Evolutionary conservation across 257 asterid genomes (phyloP).

Genomic region (Penstemon eatonii): DNA sequence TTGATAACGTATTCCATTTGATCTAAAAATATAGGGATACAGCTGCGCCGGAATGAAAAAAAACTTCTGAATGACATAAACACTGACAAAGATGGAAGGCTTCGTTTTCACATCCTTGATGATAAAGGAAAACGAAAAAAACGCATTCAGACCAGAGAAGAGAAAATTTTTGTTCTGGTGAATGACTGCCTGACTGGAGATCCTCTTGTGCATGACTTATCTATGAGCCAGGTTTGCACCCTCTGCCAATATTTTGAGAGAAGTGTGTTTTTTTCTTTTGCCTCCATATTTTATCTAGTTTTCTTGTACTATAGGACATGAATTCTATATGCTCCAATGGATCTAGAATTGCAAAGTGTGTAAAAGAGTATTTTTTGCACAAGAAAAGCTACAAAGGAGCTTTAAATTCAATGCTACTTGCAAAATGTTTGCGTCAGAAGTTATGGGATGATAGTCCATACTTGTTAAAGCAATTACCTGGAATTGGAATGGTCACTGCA

Average conservation of each 20-base stretch:
- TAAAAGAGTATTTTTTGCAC: constrained; percentile 85
- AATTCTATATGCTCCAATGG: constrained; percentile 88
- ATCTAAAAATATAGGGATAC: constrained; percentile 82
- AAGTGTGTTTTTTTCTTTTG: constrained; percentile 21
- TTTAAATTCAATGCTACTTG: constrained; percentile 63
- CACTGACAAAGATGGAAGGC: constrained; percentile 81
- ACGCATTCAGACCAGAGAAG: constrained; percentile 92
- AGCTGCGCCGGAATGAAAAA: constrained; percentile 91
- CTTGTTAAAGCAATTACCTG: constrained; percentile 94
- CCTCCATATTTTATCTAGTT: constrained; percentile 16
- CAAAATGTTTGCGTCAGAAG: constrained; percentile 84
- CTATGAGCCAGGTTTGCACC: constrained; percentile 82
- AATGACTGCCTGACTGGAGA: constrained; percentile 97
- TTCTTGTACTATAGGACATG: constrained; percentile 57
- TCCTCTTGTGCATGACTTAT: constrained; percentile 80
- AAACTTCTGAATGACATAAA: constrained; percentile 86
- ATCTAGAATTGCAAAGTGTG: constrained; percentile 89
- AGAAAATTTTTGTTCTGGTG: constrained; percentile 85
- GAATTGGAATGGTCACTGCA: constrained; percentile 99
- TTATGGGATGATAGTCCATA: constrained; percentile 94
- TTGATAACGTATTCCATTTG: constrained; percentile 28
- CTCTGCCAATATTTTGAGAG: constrained; percentile 30
- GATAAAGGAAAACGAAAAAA: constrained; percentile 83
- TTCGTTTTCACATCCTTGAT: constrained; percentile 84
- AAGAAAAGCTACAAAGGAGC: constrained; percentile 81